Conservation (phyloP, 2,329 filamentous ascomycete genomes). For the Aspergillus carbonarius region DNA sequence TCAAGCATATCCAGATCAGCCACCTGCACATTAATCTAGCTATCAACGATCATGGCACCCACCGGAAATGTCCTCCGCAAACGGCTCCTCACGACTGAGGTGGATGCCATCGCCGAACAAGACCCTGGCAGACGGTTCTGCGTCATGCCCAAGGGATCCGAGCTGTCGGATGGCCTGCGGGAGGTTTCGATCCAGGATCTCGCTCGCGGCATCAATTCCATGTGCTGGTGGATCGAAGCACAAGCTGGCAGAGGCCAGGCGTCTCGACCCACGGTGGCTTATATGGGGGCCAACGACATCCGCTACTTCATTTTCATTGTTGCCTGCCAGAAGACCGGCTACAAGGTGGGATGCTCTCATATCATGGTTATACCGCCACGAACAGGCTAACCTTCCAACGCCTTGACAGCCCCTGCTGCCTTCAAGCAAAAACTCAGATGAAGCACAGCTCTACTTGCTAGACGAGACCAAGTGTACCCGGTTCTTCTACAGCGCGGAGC, state of each 20-base stretch:
- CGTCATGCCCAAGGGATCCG: neutral
- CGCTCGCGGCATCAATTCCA: neutral
- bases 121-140: neutral
- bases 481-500: neutral
- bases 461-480: neutral
- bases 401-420: neutral
- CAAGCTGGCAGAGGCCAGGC: neutral
- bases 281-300: constrained; percentile 22
- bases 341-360: constrained; percentile 12
- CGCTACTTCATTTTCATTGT: constrained; percentile 18
- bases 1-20: too few relatives aligned
- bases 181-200: neutral
- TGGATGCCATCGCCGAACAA: neutral
- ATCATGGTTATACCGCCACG: neutral
- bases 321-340: constrained; percentile 22
- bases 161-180: neutral
- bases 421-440: neutral
- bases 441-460: neutral
- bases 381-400: neutral
- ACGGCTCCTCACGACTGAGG: neutral
- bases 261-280: constrained; percentile 10
- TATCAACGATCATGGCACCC: neutral
- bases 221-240: neutral
- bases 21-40: neutral
- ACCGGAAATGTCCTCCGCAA: neutral